Base-by-base conservation (phyloP, 495 filamentous ascomycete genomes). In the Penicillium diatomitis region DNA sequence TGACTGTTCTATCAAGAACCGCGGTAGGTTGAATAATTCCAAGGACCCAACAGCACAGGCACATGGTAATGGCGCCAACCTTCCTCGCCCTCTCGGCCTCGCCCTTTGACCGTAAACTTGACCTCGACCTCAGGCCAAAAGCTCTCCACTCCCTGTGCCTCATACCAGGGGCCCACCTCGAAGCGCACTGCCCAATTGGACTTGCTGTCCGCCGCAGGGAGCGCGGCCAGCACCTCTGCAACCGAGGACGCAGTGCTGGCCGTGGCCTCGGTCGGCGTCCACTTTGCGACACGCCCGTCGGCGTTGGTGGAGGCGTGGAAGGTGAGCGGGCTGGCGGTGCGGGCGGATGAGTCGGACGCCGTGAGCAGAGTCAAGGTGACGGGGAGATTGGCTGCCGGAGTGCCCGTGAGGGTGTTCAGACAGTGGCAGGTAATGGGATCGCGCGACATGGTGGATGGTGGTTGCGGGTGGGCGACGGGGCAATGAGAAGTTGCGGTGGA, bases 121-220 rank as follows among this genome's bases (percentile, higher is more conserved):
- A 98, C 78, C 64, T 84, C 82, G n/a, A 96, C 89, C 69, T 90
- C 86, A 28, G 88, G 88, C 64, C 88, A 96, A 63, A 98, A 96
- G 4, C 88, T 89, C 49, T 85, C 77, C 47, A 81, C 78, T 0
- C 70, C 79, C 51, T 79, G 69, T 8, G 66, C 73, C 50, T 85
- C 86, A 61, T 82, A 95, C 71, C 92, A 95, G 11, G 63, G 69
- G 32, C 77, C 86, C 8, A 84, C 87, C 51, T 88, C 84, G 66
- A 96, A 95, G 30, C 75, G 74, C 53, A 95, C 72, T 36, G 77
- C 80, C 85, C 87, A 95, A 46, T 75, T 64, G 51, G 74, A 78
- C 57, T 70, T 69, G 46, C 65, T 69, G 11, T 71, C 65, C 6
- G 64, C 55, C 1, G 61, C 48, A 0, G 66, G 65, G 27, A 73